phyloP scores from a whole-genome alignment of 306 rosid species.

The Oemleria cerasiformis region DNA sequence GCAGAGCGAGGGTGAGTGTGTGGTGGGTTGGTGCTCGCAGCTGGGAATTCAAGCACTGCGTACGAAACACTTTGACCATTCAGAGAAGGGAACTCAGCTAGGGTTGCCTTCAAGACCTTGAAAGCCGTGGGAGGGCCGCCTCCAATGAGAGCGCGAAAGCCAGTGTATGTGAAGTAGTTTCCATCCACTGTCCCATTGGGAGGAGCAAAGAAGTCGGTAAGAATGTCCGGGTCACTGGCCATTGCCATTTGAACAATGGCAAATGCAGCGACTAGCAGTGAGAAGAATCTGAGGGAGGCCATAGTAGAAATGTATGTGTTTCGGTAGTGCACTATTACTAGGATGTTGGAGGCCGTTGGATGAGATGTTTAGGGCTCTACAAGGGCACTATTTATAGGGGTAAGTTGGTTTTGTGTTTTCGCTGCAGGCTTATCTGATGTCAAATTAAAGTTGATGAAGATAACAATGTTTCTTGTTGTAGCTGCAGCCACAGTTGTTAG shows the following conservation, averaged over 20 bases:
- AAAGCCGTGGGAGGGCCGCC: neutral
- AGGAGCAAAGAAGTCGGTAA: constrained; percentile 37
- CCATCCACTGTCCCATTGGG: constrained; percentile 16
- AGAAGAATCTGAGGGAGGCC: constrained; percentile 20
- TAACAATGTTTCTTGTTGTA: constrained; percentile 2
- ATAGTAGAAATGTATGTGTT: neutral
- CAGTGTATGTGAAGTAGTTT: constrained; percentile 33
- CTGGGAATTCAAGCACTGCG: constrained; percentile 4
- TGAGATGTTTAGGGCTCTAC: neutral
- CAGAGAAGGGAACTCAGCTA: constrained; percentile 12
- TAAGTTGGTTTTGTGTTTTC: neutral
- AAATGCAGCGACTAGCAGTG: constrained; percentile 15
- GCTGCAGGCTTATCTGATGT: neutral
- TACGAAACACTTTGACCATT: constrained; percentile 19
- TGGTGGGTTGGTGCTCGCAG: constrained; percentile 1
- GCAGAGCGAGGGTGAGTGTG: constrained; percentile 25
- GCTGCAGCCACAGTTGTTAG: neutral
- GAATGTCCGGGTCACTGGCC: constrained; percentile 39
- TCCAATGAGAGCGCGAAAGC: constrained; percentile 1
- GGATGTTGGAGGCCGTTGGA: neutral
- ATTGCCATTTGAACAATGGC: constrained; percentile 19
- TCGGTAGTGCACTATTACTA: neutral
- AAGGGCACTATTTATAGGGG: neutral
- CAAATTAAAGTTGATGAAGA: neutral
- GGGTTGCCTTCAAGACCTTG: constrained; percentile 6